phyloP scores from a whole-genome alignment of 179 eudicot species.

The Gypsophila paniculata region DNA sequence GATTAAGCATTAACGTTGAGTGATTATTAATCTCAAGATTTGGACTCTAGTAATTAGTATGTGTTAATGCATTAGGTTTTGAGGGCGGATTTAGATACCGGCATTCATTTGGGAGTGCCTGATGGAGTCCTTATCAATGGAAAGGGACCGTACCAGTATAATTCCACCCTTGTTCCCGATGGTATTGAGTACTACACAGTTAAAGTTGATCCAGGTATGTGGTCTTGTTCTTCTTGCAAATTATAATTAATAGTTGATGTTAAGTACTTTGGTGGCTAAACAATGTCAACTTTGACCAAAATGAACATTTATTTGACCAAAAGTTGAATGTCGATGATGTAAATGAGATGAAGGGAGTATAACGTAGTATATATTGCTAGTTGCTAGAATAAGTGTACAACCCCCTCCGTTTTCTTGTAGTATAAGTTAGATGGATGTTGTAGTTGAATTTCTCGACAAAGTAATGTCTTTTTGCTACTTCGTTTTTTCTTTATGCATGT shows the following conservation, averaged over 20 bases:
- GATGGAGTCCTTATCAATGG: constrained; percentile 98
- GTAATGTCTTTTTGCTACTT: no score
- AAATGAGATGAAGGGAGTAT: neutral
- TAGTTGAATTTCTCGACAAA: no score
- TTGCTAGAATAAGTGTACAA: no score
- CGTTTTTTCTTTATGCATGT: neutral
- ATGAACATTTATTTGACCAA: neutral
- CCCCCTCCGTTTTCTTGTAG: no score
- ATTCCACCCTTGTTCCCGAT: constrained; percentile 61
- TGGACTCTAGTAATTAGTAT: neutral
- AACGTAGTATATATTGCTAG: no score
- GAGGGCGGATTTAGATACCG: constrained; percentile 54
- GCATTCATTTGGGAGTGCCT: constrained; percentile 77
- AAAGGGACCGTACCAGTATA: constrained; percentile 85
- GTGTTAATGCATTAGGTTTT: constrained; percentile 45
- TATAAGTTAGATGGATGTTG: no score
- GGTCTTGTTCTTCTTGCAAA: neutral
- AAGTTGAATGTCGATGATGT: neutral
- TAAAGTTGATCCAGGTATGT: constrained; percentile 77
- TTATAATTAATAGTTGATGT: neutral
- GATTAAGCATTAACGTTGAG: neutral
- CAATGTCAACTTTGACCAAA: neutral
- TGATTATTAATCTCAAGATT: neutral
- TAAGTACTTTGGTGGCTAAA: neutral
- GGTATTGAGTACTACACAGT: constrained; percentile 62